phyloP scores from a whole-genome alignment of 805 yeast genomes.

The Barnettozyma siamensis region DNA sequence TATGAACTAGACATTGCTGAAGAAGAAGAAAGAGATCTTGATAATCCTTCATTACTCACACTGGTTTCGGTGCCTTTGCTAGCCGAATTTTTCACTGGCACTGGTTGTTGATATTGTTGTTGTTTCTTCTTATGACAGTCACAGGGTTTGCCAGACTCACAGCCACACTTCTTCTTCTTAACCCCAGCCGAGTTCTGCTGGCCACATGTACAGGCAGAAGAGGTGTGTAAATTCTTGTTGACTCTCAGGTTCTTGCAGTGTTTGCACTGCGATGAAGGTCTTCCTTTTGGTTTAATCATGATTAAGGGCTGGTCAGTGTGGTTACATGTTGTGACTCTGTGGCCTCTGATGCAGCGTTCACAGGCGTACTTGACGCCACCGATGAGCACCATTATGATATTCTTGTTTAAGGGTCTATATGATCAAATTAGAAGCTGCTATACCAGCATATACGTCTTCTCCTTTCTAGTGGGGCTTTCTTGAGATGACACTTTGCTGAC shows the following conservation, averaged over 20 bases:
- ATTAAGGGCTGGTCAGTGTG: constrained; percentile 88
- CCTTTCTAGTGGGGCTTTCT: neutral
- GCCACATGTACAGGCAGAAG: constrained; percentile 63
- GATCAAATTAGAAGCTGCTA: neutral
- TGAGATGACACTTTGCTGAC: too few relatives aligned
- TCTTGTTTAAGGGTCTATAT: too few relatives aligned
- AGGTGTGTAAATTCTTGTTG: constrained; percentile 54
- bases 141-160: constrained; percentile 24
- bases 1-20: neutral
- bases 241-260: constrained; percentile 78
- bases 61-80: neutral
- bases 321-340: constrained; percentile 88
- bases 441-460: neutral
- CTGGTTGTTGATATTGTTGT: neutral
- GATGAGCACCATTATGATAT: constrained; percentile 64
- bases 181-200: constrained; percentile 26
- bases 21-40: neutral
- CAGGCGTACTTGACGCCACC: constrained; percentile 96
- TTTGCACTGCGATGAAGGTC: constrained; percentile 89
- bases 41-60: neutral
- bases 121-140: constrained; percentile 22
- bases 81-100: neutral
- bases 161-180: constrained; percentile 22
- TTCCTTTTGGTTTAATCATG: constrained; percentile 93
- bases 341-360: constrained; percentile 93